phyloP scores from a whole-genome alignment of 2,329 filamentous ascomycete genomes.

The Penicillium sp. region DNA sequence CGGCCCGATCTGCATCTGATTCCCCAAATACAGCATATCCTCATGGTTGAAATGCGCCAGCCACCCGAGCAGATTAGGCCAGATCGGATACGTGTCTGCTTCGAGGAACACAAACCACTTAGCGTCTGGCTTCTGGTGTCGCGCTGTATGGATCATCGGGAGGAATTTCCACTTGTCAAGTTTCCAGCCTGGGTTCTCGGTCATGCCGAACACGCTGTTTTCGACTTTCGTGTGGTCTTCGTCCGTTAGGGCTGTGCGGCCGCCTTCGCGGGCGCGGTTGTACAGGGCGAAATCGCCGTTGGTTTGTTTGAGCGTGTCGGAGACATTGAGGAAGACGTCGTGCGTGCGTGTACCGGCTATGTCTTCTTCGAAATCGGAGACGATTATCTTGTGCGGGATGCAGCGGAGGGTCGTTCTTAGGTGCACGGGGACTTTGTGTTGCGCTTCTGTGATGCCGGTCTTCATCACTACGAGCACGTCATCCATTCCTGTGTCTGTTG shows the following conservation, averaged over 20 bases:
- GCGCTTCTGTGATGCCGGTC: slow-evolving; percentile 58
- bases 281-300: slow-evolving; percentile 31
- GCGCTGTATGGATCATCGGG: slow-evolving; percentile 52
- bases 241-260: slow-evolving; percentile 36
- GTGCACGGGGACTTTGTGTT: slow-evolving; percentile 55
- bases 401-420: slow-evolving; percentile 55
- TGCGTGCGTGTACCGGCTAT: slow-evolving; percentile 51
- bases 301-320: slow-evolving; percentile 10
- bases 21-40: slow-evolving; percentile 50
- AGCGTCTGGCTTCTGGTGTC: slow-evolving; percentile 42
- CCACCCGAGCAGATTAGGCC: slow-evolving; percentile 52
- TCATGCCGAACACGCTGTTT: slow-evolving; percentile 31
- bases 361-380: slow-evolving; percentile 56
- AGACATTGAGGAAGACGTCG: slow-evolving; percentile 50
- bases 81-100: slow-evolving; percentile 55
- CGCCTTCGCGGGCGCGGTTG: slow-evolving; percentile 42
- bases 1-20: slow-evolving; percentile 48
- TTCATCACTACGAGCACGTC: slow-evolving; percentile 57
- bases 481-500: slow-evolving; percentile 42
- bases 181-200: slow-evolving; percentile 46
- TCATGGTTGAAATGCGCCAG: slow-evolving; percentile 46
- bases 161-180: slow-evolving; percentile 57
- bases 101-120: slow-evolving; percentile 59
- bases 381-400: slow-evolving; percentile 55
- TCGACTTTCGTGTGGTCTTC: slow-evolving; percentile 27